Percentiles rank a stretch among this genome's conserved stretches.
Conservation (phyloP, 208 protist species). For the Acanthamoeba royreba region DNA sequence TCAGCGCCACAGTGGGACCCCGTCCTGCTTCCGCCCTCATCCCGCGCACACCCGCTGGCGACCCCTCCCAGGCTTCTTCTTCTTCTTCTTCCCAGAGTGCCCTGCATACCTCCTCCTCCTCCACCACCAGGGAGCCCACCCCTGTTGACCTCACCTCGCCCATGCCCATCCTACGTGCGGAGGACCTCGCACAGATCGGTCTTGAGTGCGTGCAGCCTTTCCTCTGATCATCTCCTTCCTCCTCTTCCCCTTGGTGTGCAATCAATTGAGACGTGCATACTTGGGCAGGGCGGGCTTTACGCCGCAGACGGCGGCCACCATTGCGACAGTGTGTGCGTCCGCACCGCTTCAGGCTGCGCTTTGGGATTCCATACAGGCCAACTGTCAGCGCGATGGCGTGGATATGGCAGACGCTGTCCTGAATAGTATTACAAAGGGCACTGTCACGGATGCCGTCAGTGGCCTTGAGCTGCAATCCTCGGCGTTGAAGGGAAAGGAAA, state of each 20-base stretch:
- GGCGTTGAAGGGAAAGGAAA: not conserved
- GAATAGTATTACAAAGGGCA: not conserved
- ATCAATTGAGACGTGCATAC: no score
- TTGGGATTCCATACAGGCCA: not conserved
- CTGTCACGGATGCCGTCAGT: not conserved
- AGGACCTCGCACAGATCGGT: no score
- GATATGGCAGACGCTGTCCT: not conserved
- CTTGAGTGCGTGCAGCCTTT: no score
- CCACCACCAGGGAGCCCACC: no score
- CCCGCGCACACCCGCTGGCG: not conserved
- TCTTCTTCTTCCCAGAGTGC: not conserved
- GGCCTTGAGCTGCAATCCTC: not conserved
- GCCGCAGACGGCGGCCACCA: not conserved
- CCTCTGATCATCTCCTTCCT: not conserved
- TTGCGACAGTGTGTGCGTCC: not conserved
- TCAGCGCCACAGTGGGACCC: not conserved
- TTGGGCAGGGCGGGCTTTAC: not conserved
- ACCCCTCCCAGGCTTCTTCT: not conserved
- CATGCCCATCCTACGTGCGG: no score
- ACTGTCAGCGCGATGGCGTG: not conserved
- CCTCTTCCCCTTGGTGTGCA: not conserved
- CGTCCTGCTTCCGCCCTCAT: not conserved
- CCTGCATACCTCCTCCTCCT: not conserved
- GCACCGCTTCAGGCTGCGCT: not conserved
- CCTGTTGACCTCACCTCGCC: no score